A percentile compares a stretch with the other conserved stretches of the same genome.
Evolutionary conservation across 257 asterid genomes (phyloP).

Genomic region (Nicotiana sylvestris): DNA sequence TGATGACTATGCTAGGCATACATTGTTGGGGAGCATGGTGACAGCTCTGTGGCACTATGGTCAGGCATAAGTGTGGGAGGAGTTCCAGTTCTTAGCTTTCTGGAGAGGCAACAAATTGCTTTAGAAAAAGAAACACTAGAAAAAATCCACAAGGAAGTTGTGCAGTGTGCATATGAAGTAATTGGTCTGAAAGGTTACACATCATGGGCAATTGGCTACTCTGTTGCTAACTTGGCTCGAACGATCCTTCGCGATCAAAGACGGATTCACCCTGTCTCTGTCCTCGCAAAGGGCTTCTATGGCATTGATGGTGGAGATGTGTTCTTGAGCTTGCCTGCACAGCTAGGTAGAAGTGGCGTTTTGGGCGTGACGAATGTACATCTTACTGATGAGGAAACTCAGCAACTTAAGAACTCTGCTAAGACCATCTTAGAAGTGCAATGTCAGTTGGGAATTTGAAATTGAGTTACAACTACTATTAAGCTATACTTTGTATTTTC

Average conservation of each 20-base stretch:
- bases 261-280: constrained; percentile 73
- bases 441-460: constrained; percentile 54
- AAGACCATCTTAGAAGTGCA: constrained; percentile 66
- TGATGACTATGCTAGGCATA: constrained; percentile 47
- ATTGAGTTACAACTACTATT: too few relatives aligned
- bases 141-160: constrained; percentile 65
- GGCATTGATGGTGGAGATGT: constrained; percentile 62
- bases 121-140: constrained; percentile 69
- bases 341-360: constrained; percentile 61
- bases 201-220: constrained; percentile 94
- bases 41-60: constrained; percentile 89
- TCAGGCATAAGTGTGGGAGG: constrained; percentile 93
- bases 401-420: constrained; percentile 65
- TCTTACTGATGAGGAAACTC: constrained; percentile 62
- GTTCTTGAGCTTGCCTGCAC: constrained; percentile 85
- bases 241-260: constrained; percentile 72
- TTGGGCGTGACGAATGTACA: constrained; percentile 75
- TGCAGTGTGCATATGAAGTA: constrained; percentile 76
- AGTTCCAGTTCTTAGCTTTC: constrained; percentile 61
- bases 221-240: constrained; percentile 75
- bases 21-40: constrained; percentile 91
- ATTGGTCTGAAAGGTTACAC: constrained; percentile 83
- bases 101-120: constrained; percentile 61
- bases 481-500: neutral
- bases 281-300: constrained; percentile 70